Conservation (phyloP, 345 rosid species). For the Corymbia maculata region DNA sequence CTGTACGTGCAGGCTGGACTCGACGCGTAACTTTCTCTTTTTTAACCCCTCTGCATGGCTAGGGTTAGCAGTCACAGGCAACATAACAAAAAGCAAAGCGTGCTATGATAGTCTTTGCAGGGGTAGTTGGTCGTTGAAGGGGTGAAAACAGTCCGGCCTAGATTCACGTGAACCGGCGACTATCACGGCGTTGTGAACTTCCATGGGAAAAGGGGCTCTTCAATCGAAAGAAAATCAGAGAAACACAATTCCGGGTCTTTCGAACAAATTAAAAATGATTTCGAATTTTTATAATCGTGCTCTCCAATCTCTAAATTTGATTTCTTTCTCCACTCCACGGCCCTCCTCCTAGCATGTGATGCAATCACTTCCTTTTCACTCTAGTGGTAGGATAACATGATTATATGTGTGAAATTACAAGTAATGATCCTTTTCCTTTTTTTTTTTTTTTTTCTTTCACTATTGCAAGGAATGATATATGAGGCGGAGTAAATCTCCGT, state of each 20-base stretch:
- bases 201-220: conserved; percentile 2
- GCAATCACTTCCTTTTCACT: neutral
- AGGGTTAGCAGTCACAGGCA: neutral
- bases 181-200: conserved; percentile 46
- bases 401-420: neutral
- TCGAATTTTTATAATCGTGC: neutral
- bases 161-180: conserved; percentile 50
- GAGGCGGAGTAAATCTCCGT: neutral
- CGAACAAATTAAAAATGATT: neutral
- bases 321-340: neutral
- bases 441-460: neutral
- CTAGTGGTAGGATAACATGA: neutral
- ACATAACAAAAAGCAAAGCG: neutral
- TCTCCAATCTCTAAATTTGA: neutral
- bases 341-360: neutral
- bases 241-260: conserved; percentile 28
- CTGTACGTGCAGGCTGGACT: neutral
- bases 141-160: conserved; percentile 15
- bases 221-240: neutral
- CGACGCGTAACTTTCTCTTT: neutral
- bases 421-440: neutral
- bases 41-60: neutral
- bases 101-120: neutral
- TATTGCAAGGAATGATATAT: neutral
- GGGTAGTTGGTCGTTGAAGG: neutral